Conservation (phyloP, 176 grass and related monocot genomes). For the Eremochloa ophiuroides region DNA sequence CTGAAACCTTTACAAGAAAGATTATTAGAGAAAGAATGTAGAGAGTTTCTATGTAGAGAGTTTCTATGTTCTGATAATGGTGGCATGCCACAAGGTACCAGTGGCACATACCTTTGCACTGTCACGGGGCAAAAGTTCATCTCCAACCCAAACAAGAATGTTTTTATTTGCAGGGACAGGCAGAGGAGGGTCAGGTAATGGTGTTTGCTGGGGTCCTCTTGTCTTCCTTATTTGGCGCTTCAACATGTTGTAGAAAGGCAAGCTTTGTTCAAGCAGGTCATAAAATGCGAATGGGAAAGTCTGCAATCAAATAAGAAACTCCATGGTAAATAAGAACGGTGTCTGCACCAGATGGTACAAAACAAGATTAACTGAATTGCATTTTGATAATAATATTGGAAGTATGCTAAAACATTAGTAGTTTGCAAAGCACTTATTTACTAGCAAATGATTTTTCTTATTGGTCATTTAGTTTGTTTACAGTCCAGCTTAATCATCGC, state of each 20-base stretch:
- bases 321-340: slow-evolving; percentile 8
- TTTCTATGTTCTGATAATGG: background rate
- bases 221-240: slow-evolving; percentile 59
- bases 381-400: background rate
- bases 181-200: slow-evolving; percentile 64
- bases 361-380: slow-evolving; percentile 11
- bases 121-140: slow-evolving; percentile 80
- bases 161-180: slow-evolving; percentile 89
- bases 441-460: background rate
- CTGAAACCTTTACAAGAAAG: slow-evolving; percentile 66
- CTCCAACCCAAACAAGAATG: slow-evolving; percentile 90
- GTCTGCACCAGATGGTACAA: background rate
- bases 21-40: slow-evolving; percentile 28
- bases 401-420: background rate
- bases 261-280: slow-evolving; percentile 86
- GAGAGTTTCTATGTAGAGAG: slow-evolving; percentile 9
- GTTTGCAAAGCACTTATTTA: background rate
- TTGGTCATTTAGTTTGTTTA: background rate
- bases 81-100: background rate
- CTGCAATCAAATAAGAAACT: slow-evolving; percentile 40
- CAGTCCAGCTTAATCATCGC: background rate
- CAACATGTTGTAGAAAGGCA: slow-evolving; percentile 94
- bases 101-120: slow-evolving; percentile 76
- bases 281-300: slow-evolving; percentile 76
- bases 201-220: slow-evolving; percentile 31